Percentiles rank a stretch among this genome's conserved stretches.
Evolutionary conservation across 345 rosid species (phyloP).

Genomic region (Acer saccharum): DNA sequence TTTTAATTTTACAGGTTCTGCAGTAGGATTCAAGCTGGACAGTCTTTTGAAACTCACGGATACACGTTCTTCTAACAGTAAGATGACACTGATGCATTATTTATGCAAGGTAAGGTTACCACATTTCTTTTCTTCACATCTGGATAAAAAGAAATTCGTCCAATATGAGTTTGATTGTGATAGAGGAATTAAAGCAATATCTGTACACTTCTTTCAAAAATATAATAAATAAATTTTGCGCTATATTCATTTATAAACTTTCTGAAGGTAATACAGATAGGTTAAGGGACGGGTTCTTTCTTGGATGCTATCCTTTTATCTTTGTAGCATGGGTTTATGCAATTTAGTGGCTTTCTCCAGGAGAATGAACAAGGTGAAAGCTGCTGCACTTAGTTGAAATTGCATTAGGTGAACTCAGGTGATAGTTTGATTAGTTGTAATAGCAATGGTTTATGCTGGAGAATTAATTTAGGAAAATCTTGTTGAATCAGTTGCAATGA

Average conservation of each 20-base stretch:
- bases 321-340: background rate
- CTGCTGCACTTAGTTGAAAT: background rate
- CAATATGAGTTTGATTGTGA: background rate
- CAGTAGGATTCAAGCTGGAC: conserved; percentile 97
- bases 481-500: background rate
- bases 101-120: conserved; percentile 77
- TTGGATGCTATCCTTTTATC: background rate
- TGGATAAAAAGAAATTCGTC: background rate
- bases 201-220: background rate
- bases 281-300: background rate
- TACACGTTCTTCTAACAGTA: conserved; percentile 88
- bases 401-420: background rate
- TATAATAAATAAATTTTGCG: background rate
- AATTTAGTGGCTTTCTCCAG: background rate
- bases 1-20: conserved; percentile 71
- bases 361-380: background rate
- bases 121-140: conserved; percentile 8
- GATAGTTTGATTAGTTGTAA: background rate
- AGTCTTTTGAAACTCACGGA: conserved; percentile 92
- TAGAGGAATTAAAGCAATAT: background rate
- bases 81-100: conserved; percentile 98
- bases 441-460: background rate
- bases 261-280: background rate
- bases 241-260: background rate
- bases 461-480: background rate